Percentiles rank a stretch among this genome's conserved stretches.
phyloP scores from a whole-genome alignment of 257 asterid species.

The Ehretia macrophylla region DNA sequence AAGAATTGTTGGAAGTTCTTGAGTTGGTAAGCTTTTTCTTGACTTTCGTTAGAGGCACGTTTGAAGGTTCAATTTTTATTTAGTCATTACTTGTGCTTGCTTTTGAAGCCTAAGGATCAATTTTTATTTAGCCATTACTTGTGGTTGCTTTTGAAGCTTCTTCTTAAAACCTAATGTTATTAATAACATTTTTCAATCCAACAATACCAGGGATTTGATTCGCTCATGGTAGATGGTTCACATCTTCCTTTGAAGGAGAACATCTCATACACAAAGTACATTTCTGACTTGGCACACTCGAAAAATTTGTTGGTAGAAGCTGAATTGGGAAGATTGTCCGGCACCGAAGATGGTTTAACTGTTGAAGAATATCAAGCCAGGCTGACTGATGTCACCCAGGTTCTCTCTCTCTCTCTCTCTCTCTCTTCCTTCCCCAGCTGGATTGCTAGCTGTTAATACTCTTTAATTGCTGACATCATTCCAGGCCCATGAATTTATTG shows the following conservation, averaged over 20 bases:
- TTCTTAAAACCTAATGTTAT: background rate
- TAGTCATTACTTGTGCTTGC: no score
- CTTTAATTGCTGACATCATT: slow-evolving; percentile 18
- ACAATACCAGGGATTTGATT: slow-evolving; percentile 76
- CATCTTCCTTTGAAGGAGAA: slow-evolving; percentile 76
- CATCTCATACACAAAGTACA: slow-evolving; percentile 66
- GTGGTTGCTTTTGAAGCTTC: no score
- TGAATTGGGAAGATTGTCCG: slow-evolving; percentile 97
- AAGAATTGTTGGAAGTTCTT: slow-evolving; percentile 75
- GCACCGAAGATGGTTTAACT: slow-evolving; percentile 92
- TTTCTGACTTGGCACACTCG: slow-evolving; percentile 55
- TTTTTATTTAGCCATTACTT: no score
- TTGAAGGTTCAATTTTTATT: no score
- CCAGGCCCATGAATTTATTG: slow-evolving; percentile 93
- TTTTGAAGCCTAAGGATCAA: no score
- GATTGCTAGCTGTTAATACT: slow-evolving; percentile 4
- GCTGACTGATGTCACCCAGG: slow-evolving; percentile 89
- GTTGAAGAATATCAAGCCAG: slow-evolving; percentile 86
- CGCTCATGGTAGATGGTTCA: slow-evolving; percentile 95
- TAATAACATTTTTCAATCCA: slow-evolving; percentile 1
- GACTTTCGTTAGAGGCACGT: slow-evolving; percentile 1
- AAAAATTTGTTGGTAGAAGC: slow-evolving; percentile 78
- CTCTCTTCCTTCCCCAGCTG: background rate
- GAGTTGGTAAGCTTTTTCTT: slow-evolving; percentile 58
- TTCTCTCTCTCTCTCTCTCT: slow-evolving; percentile 9